Evolutionary conservation across 441 rosid genomes (phyloP), one percentile per base, ranked within the genome.

Genomic region (Aquilaria agallochum): DNA sequence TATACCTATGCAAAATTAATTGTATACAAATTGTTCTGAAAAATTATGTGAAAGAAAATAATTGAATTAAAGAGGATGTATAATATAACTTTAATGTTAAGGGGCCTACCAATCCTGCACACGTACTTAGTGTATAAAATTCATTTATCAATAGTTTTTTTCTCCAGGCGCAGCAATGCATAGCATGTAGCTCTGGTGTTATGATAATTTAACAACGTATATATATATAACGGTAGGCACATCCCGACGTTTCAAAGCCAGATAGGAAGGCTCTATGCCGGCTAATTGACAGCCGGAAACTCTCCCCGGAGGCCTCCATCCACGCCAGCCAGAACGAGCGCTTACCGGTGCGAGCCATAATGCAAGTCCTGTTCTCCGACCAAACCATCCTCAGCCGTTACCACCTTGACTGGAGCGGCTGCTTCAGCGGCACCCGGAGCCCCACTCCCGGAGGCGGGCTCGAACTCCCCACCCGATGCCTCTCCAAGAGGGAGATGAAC

Each of bases 281-380:
- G 50, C 66, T 90, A 62, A 83, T 90, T 50, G 97, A 90, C 47
- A 76, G 80, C 74, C 75, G 76, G 32, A 93, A 86, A 61, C 82
- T 93, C 55, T 74, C 97, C 9, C 75, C 75, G 0, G 96, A 88
- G 62, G 97, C 96, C 54, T 85, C 97, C 51, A 58, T 77, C 55
- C 98, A 90, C 10, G 96, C 92, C 0, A 83, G 89, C 2, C 95
- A 83, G 55, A 93, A 93, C 20, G 88, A 85, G 70, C 83, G 98
- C 44, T 71, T 93, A 64, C 96, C 98, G 0, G 87, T 90, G 36
- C 80, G 98, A 8, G 80, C 89, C 1, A 86, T 85, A 12, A 77
- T 92, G 20, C 94, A 92, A 62, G 92, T 90, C 51, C 70, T 93
- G 7, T 77, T 83, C 67, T 77, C 83, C 2, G 92, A 90, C 64